A percentile compares a stretch with the other conserved stretches of the same genome.
Conservation (phyloP, 257 asterid genomes). For the Linaria vulgaris region DNA sequence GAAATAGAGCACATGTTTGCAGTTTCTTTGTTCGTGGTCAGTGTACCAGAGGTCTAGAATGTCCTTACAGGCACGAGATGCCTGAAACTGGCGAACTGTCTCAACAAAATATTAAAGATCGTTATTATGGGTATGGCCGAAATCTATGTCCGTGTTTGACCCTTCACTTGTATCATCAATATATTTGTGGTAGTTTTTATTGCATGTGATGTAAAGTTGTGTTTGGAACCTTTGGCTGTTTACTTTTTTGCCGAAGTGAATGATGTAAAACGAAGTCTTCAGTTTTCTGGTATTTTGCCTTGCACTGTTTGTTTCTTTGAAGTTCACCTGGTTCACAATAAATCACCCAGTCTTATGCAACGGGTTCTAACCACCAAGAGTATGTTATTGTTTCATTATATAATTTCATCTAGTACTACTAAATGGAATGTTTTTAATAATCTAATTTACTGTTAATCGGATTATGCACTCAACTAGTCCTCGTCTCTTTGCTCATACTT, state of each 20-base stretch:
- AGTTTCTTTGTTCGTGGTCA: slow-evolving; percentile 95
- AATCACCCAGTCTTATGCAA: not conserved
- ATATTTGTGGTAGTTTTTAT: not conserved
- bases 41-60: slow-evolving; percentile 96
- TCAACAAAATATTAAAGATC: slow-evolving; percentile 94
- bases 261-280: not conserved
- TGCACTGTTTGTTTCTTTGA: too few relatives aligned
- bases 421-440: not conserved
- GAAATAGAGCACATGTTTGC: slow-evolving; percentile 96
- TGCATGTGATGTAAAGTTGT: not conserved
- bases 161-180: not conserved
- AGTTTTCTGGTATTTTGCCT: too few relatives aligned
- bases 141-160: not conserved
- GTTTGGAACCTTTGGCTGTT: not conserved
- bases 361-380: not conserved
- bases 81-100: slow-evolving; percentile 97
- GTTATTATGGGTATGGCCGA: slow-evolving; percentile 85
- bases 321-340: not conserved
- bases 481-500: not conserved
- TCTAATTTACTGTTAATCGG: not conserved
- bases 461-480: not conserved
- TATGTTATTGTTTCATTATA: not conserved
- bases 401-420: not conserved
- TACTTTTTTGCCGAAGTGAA: not conserved
- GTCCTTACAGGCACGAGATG: slow-evolving; percentile 99